Percentiles rank a stretch among this genome's conserved stretches.
Evolutionary conservation across 2,329 filamentous ascomycete genomes (phyloP).

Genomic region (Sporothrix globosa): DNA sequence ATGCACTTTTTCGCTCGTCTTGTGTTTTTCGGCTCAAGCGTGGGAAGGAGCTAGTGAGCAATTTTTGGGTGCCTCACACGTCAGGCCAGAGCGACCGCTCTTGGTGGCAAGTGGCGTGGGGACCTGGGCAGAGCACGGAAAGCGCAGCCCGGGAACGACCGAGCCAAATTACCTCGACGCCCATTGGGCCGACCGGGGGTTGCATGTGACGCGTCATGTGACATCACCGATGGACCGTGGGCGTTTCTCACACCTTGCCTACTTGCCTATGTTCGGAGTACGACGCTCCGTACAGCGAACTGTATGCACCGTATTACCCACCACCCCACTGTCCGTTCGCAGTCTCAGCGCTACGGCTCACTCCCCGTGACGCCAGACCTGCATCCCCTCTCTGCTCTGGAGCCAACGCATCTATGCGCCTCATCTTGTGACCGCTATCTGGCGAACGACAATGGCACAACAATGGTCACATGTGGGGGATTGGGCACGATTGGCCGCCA

Average conservation of each 20-base stretch:
- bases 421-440: slow-evolving; percentile 22
- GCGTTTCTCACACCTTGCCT: no score
- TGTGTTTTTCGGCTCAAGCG: slow-evolving; percentile 32
- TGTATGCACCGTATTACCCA: background rate
- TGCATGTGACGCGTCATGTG: slow-evolving; percentile 28
- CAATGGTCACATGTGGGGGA: slow-evolving; percentile 24
- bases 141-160: slow-evolving; percentile 35
- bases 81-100: slow-evolving; percentile 31
- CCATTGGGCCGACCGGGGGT: background rate
- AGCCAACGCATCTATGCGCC: slow-evolving; percentile 6
- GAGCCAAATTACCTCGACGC: slow-evolving; percentile 33
- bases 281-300: background rate
- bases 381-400: slow-evolving; percentile 17
- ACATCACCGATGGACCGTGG: background rate
- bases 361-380: slow-evolving; percentile 15
- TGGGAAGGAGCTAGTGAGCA: slow-evolving; percentile 33
- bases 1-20: slow-evolving; percentile 32
- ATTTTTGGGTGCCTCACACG: slow-evolving; percentile 33
- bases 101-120: slow-evolving; percentile 9
- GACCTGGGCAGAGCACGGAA: slow-evolving; percentile 15
- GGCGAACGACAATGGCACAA: slow-evolving; percentile 26
- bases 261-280: no score
- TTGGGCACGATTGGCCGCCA: slow-evolving; percentile 11
- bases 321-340: background rate
- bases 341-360: slow-evolving; percentile 16